Base-by-base conservation (phyloP, 2,329 filamentous ascomycete species). In the Mycosphaerella sp. region DNA sequence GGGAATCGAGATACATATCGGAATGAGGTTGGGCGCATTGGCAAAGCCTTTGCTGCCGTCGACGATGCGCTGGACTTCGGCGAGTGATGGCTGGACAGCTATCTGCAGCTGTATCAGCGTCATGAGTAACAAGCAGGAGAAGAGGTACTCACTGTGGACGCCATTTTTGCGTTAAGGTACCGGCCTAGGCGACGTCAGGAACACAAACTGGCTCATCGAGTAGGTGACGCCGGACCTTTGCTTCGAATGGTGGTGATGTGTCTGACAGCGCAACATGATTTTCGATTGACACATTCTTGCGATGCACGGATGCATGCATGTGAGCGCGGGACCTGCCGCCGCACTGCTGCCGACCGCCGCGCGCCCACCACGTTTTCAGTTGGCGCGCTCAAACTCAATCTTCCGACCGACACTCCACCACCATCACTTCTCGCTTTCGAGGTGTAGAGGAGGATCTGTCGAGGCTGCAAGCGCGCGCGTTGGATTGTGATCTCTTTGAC, bases 1-100 rank as follows among this genome's bases (percentile, higher is more conserved):
- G 5, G 89, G 83, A 62, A 95, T 89, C 58, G 90, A 87, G 21
- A 86, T 84, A 70, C 85, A 89, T 37, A 95, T 70, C 1, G 89
- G 89, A 7, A 95, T 80, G 56, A 94, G 79, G 63, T 93, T 95
- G 3, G 86, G 84, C 51, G 81, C 73, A 59, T 79, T 79, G 49
- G 75, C 66, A 35, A 76, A 73, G 21, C 71, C 69, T 62, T 70
- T 71, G 17, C 76, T 75, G 48, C 74, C 71, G 41, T 73, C 68
- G 58, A 86, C 68, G 41, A 84, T 73, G 49, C 79, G 73, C 58
- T 71, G 75, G 48, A 85, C 74, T 18, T 77, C 76, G 59, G 84
- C 78, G 44, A 86, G 70, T 17, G 82, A 80, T 45, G 83, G 83
- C 65, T 81, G 76, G 57, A 82, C 68, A 53, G 65, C 66, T 54